Percentiles rank a stretch among this genome's conserved stretches.
These are phyloP conservation scores for Endoconidiophora laricicola DNA, from an alignment of 2,329 filamentous ascomycete genomes.

Conservation along the genomic window DNA sequence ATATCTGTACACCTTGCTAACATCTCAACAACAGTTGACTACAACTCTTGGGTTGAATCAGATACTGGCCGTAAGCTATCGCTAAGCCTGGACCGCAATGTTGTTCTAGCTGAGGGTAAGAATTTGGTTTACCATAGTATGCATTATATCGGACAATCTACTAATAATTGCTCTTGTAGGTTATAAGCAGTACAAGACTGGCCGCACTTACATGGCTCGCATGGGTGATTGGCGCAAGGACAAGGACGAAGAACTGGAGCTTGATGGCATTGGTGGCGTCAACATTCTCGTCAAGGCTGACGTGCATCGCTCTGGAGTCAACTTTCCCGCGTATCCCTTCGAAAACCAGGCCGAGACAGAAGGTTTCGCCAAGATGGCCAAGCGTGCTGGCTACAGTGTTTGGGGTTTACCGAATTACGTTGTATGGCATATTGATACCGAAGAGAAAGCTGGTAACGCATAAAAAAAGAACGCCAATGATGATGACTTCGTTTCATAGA, in stretches of 20 bases:
- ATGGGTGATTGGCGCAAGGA: constrained; percentile 89
- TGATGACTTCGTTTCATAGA: neutral
- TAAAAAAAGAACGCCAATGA: constrained; percentile 18
- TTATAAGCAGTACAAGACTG: constrained; percentile 86
- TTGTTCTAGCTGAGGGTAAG: constrained; percentile 76
- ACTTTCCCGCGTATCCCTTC: constrained; percentile 91
- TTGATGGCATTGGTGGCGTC: constrained; percentile 92
- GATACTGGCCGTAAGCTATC: constrained; percentile 64
- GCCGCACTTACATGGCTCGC: constrained; percentile 71
- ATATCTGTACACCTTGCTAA: neutral
- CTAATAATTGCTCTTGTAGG: constrained; percentile 31
- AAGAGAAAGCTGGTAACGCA: constrained; percentile 76
- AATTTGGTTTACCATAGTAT: neutral
- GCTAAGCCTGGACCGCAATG: constrained; percentile 57
- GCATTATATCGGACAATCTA: neutral
- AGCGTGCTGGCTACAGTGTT: constrained; percentile 83
- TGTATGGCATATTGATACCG: constrained; percentile 95
- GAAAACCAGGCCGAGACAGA: constrained; percentile 99
- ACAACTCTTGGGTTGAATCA: constrained; percentile 97
- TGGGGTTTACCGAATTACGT: constrained; percentile 91
- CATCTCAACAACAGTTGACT: constrained; percentile 51
- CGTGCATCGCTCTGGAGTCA: constrained; percentile 94
- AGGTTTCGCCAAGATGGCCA: constrained; percentile 97
- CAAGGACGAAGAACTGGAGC: constrained; percentile 79
- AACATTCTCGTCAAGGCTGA: constrained; percentile 97